These are phyloP conservation scores for Gossypium longicalyx DNA, from an alignment of 345 rosid species.

Conservation along the genomic window DNA sequence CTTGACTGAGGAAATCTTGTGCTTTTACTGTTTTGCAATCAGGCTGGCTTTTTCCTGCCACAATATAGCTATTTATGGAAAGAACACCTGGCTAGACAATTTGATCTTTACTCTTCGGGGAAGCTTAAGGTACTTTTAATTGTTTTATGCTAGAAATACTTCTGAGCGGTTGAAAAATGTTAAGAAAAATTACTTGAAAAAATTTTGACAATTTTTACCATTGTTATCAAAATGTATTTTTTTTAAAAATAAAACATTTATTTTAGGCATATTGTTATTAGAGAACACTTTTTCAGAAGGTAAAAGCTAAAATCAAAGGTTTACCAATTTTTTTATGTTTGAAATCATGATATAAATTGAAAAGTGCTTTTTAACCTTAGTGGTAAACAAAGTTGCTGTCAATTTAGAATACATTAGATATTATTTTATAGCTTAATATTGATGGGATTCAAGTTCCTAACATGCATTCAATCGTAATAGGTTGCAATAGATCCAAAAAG, in stretches of 20 bases:
- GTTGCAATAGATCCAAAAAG: conserved; percentile 65
- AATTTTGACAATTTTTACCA: too few species aligned
- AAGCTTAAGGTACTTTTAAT: conserved; percentile 65
- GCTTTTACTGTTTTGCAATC: conserved; percentile 17
- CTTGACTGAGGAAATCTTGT: neutral
- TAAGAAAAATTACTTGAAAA: too few species aligned
- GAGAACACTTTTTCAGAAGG: too few species aligned
- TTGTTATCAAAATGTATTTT: too few species aligned
- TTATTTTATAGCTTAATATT: neutral
- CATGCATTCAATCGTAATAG: conserved; percentile 27
- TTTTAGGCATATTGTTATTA: too few species aligned
- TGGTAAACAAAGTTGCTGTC: too few species aligned
- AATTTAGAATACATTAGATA: neutral
- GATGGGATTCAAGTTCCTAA: conserved; percentile 8
- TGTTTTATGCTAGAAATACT: neutral
- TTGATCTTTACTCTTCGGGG: conserved; percentile 60
- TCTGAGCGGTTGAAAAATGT: too few species aligned
- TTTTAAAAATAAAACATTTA: too few species aligned
- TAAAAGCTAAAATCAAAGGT: too few species aligned
- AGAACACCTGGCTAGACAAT: conserved; percentile 61
- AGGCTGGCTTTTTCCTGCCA: conserved; percentile 90
- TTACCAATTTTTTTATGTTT: too few species aligned
- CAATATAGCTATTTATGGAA: conserved; percentile 78
- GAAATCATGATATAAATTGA: too few species aligned
- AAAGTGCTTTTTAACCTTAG: too few species aligned